Evolutionary conservation across 2,329 filamentous ascomycete genomes (phyloP).

Genomic region (Calonectria naviculata): DNA sequence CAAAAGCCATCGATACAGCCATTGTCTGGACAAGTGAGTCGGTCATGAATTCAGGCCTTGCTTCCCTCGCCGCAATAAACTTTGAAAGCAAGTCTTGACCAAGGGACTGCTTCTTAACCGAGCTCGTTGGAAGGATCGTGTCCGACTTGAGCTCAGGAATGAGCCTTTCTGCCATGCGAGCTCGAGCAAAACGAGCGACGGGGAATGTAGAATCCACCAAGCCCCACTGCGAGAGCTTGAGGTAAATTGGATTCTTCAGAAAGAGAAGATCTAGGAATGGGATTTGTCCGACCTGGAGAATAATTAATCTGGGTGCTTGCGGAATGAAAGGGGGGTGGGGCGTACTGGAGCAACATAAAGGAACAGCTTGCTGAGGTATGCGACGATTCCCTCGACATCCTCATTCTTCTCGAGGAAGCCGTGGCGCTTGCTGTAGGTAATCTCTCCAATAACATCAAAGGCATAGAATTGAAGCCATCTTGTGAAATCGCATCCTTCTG

Average conservation of each 20-base stretch:
- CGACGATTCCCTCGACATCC: constrained; percentile 80
- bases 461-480: constrained; percentile 84
- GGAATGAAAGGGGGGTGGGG: fast-evolving
- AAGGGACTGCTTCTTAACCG: constrained; percentile 49
- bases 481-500: constrained; percentile 65
- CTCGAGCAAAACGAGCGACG: constrained; percentile 77
- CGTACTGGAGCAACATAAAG: constrained; percentile 76
- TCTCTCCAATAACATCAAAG: constrained; percentile 83
- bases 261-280: constrained; percentile 76
- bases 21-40: constrained; percentile 77
- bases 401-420: constrained; percentile 81
- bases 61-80: constrained; percentile 75
- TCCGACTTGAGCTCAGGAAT: constrained; percentile 51
- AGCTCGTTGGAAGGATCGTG: constrained; percentile 46
- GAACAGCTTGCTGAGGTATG: constrained; percentile 72
- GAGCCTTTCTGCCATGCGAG: constrained; percentile 74
- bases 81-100: constrained; percentile 75
- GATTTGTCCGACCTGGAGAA: constrained; percentile 74
- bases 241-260: constrained; percentile 79
- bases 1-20: constrained; percentile 78
- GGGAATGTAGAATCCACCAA: constrained; percentile 77
- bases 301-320: not conserved
- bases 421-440: constrained; percentile 80
- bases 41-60: constrained; percentile 78
- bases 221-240: constrained; percentile 75